Conservation (phyloP, 106 monocot species). For the Dendrobium chrysotoxum region DNA sequence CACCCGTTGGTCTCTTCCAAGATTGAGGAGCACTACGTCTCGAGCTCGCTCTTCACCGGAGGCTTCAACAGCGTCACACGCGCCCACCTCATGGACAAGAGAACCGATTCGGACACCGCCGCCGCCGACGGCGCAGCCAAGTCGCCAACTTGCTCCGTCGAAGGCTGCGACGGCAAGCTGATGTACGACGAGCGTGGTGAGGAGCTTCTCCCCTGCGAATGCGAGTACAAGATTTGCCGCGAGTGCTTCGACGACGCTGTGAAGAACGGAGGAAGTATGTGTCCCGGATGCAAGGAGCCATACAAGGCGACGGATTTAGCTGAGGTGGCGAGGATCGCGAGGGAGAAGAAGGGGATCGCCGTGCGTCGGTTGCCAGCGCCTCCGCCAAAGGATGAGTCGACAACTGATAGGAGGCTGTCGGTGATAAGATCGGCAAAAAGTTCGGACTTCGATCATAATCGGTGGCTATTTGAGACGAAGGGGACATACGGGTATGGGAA, state of each 20-base stretch:
- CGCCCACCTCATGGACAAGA: conserved; percentile 64
- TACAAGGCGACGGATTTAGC: conserved; percentile 61
- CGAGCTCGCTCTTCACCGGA: conserved; percentile 83
- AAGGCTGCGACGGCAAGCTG: conserved; percentile 63
- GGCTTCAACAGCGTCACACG: conserved; percentile 86
- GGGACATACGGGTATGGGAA: conserved; percentile 50
- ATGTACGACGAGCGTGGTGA: conserved; percentile 57
- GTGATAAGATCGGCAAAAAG: conserved; percentile 22
- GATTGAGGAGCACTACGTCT: conserved; percentile 66
- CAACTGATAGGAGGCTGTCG: conserved; percentile 22
- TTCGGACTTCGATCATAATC: conserved; percentile 34
- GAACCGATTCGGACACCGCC: conserved; percentile 26
- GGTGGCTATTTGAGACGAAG: conserved; percentile 45
- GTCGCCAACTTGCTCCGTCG: conserved; percentile 41
- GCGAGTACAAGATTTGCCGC: conserved; percentile 72
- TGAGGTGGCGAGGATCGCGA: conserved; percentile 17
- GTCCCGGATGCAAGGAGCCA: conserved; percentile 89
- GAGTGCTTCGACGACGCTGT: conserved; percentile 83
- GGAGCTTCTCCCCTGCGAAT: conserved; percentile 74
- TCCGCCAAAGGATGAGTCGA: conserved; percentile 22
- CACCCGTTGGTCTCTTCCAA: conserved; percentile 33
- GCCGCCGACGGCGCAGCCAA: conserved; percentile 5
- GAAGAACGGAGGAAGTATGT: conserved; percentile 37
- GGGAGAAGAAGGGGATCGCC: conserved; percentile 5
- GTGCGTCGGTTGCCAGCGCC: conserved; percentile 26